These are phyloP conservation scores for Rhodocollybia butyracea DNA, from an alignment of 768 basidiomycete species.

Conservation along the genomic window DNA sequence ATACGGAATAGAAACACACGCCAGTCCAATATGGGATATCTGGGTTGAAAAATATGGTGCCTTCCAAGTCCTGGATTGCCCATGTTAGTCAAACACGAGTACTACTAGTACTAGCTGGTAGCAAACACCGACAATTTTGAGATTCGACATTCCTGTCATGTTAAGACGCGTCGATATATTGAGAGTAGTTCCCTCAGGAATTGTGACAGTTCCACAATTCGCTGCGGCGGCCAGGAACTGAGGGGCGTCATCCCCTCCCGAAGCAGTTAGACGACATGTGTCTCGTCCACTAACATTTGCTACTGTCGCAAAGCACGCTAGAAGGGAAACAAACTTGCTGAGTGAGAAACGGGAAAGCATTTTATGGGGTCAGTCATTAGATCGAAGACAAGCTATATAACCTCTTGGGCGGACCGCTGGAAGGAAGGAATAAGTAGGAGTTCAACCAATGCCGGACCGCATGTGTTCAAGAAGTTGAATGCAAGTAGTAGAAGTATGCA, in stretches of 20 bases:
- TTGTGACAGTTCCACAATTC: slow-evolving; percentile 36
- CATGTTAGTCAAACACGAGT: not conserved
- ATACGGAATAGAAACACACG: slow-evolving; percentile 28
- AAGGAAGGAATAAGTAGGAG: not conserved
- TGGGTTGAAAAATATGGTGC: slow-evolving; percentile 47
- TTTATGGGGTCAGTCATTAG: not conserved
- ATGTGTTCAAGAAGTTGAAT: no score
- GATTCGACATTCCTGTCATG: slow-evolving; percentile 49
- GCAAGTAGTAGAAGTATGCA: no score
- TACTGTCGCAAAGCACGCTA: not conserved
- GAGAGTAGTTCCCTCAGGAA: slow-evolving; percentile 45
- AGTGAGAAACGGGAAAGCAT: not conserved
- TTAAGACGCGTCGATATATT: slow-evolving; percentile 49
- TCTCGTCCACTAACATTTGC: not conserved
- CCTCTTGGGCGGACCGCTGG: not conserved
- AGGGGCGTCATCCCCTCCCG: slow-evolving; percentile 50
- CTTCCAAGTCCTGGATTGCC: slow-evolving; percentile 39
- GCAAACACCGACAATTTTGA: slow-evolving; percentile 39
- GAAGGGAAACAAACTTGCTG: not conserved
- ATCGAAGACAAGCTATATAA: not conserved
- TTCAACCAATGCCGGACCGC: not conserved
- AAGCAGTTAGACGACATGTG: slow-evolving; percentile 39
- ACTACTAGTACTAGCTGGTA: not conserved
- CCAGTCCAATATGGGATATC: slow-evolving; percentile 54
- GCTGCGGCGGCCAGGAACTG: slow-evolving; percentile 41